phyloP scores from a whole-genome alignment of 768 basidiomycete genomes.

The Amyloporia xantha region DNA sequence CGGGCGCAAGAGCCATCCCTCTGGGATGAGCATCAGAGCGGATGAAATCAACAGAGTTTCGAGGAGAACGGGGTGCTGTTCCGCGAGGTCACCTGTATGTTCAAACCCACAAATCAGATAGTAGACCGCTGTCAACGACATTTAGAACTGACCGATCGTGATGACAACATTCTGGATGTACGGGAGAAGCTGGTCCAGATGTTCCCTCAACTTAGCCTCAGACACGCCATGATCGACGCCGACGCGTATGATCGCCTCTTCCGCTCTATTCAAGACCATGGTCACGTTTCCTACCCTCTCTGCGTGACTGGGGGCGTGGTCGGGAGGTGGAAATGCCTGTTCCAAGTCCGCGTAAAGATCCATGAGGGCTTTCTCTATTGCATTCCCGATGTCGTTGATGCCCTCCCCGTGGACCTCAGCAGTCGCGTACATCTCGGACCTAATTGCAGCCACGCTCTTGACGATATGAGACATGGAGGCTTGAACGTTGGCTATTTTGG shows the following conservation, averaged over 20 bases:
- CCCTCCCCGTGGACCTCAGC: not conserved
- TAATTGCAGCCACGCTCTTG: too few species aligned
- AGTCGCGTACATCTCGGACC: not conserved
- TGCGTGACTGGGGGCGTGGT: conserved; percentile 25
- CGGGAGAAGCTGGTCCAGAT: conserved; percentile 21
- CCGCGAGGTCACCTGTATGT: conserved; percentile 29
- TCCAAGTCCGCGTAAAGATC: conserved; percentile 21
- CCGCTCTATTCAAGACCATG: conserved; percentile 20
- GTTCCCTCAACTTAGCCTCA: conserved; percentile 18
- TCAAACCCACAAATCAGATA: too few species aligned
- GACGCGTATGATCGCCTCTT: conserved; percentile 21
- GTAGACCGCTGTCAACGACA: too few species aligned
- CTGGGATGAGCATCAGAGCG: conserved; percentile 25
- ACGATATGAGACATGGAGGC: not conserved
- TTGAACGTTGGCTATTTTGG: too few species aligned
- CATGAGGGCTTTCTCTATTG: conserved; percentile 11
- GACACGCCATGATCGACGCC: conserved; percentile 18
- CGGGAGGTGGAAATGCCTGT: conserved; percentile 23
- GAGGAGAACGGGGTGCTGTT: conserved; percentile 29
- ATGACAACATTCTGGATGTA: conserved; percentile 12
- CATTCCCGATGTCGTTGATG: conserved; percentile 13
- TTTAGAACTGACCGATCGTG: not conserved
- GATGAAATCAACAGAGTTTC: conserved; percentile 16
- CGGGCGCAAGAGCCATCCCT: conserved; percentile 25
- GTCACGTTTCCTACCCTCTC: conserved; percentile 18